Conservation (phyloP, 106 monocot genomes). For the Phalaenopsis aphrodite region DNA sequence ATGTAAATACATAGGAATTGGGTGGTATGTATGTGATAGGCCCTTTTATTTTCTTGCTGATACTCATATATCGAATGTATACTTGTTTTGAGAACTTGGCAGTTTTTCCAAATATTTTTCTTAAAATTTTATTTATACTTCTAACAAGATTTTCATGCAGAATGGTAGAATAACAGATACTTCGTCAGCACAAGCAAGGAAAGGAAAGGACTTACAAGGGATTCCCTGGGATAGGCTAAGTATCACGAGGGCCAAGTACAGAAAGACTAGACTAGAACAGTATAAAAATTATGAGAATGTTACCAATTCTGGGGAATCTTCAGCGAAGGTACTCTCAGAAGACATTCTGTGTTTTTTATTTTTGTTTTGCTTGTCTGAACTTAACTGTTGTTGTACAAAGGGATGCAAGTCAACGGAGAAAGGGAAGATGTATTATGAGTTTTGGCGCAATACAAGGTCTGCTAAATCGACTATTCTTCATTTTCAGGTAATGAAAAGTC, state of each 20-base stretch:
- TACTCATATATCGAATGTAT: not conserved
- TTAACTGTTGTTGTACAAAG: slow-evolving; percentile 10
- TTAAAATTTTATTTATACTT: too few relatives aligned
- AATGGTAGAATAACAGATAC: slow-evolving; percentile 40
- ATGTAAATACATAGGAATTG: too few relatives aligned
- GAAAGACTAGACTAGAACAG: slow-evolving; percentile 40
- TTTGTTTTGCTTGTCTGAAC: not conserved
- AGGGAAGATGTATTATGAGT: slow-evolving; percentile 36
- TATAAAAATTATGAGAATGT: slow-evolving; percentile 73
- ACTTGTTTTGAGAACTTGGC: not conserved
- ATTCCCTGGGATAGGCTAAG: slow-evolving; percentile 54
- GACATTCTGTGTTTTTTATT: not conserved
- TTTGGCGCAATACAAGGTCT: slow-evolving; percentile 30
- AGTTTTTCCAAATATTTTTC: not conserved
- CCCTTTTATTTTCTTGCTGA: not conserved
- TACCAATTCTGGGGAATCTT: slow-evolving; percentile 38
- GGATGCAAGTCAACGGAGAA: slow-evolving; percentile 35
- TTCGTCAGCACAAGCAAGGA: slow-evolving; percentile 41
- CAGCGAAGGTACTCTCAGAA: slow-evolving; percentile 25
- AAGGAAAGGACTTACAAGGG: slow-evolving; percentile 61
- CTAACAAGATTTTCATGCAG: not conserved
- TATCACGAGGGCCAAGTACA: slow-evolving; percentile 45
- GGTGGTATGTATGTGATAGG: too few relatives aligned
- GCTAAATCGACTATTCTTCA: slow-evolving; percentile 43
- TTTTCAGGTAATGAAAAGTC: slow-evolving; percentile 30